phyloP scores from a whole-genome alignment of 805 yeast species.

The Priceomyces medius region DNA sequence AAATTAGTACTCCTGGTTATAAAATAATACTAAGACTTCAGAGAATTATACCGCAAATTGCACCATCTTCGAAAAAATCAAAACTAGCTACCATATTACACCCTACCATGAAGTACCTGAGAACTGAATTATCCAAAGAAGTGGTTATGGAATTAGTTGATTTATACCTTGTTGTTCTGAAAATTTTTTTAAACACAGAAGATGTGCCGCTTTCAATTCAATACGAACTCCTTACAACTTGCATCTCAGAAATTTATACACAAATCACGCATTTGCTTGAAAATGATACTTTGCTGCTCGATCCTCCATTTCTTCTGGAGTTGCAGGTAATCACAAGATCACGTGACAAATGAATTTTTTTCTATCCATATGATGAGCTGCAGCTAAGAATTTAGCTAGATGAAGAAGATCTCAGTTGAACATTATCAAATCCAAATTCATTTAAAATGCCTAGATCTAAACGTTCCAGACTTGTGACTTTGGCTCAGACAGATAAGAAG shows the following conservation, averaged over 20 bases:
- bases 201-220: conserved; percentile 15
- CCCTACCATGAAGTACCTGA: not conserved
- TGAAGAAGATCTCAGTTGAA: conserved; percentile 1
- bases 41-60: not conserved
- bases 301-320: conserved; percentile 10
- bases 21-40: conserved; percentile 3
- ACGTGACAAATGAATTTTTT: conserved; percentile 10
- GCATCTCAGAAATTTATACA: conserved; percentile 8
- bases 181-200: conserved; percentile 12
- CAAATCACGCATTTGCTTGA: conserved; percentile 4
- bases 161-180: conserved; percentile 13
- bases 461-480: conserved; percentile 92
- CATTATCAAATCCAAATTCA: not conserved
- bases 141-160: conserved; percentile 11
- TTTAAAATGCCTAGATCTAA: conserved; percentile 88
- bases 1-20: conserved; percentile 11
- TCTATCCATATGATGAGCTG: conserved; percentile 25
- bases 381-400: conserved; percentile 5
- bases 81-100: not conserved
- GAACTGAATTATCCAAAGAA: not conserved
- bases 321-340: conserved; percentile 10
- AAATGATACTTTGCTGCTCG: conserved; percentile 5
- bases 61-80: not conserved
- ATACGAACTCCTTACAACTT: conserved; percentile 14
- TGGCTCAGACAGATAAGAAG: conserved; percentile 95